Evolutionary conservation across 805 yeast genomes (phyloP), one percentile per base, ranked within the genome.

Genomic region (Teunomyces cretensis): DNA sequence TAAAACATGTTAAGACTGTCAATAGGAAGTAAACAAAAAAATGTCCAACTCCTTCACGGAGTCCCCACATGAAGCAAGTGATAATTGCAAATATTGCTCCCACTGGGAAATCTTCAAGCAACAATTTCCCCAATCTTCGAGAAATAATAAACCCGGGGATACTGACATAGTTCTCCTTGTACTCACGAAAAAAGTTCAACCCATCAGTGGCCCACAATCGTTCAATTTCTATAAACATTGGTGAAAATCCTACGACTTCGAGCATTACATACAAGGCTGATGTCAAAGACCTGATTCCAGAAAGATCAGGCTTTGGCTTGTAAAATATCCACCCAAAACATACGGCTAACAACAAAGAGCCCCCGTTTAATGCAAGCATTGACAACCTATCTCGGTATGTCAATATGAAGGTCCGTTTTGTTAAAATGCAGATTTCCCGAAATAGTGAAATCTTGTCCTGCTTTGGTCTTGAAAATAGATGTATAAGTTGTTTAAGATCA

Each of bases 1-100:
- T 71, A 50, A 81, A 65, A 45, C 81, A 83, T 14, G 74, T 75
- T 24, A 88, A 52, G n/a, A 88, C 58, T 8, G 74, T 69, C 6
- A 80, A 74, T 2, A 82, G 74, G 60, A 84, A 84, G 61, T 75
- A 88, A 2, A 79, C 71, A 50, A 84, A 85, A 56, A 84, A 88
- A 33, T 45, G 59, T 3, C 52, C 51, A 2, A 50, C 60, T 15
- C 59, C 56, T 14, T 54, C 52, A 13, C 65, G 43, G 33, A 60
- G 48, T 5, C 64, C 65, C 58, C 60, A 53, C 64, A 60, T 60
- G 42, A 58, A 60, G 47, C 57, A 60, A 6, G 65, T 55, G 15
- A 58, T 50, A 1, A 45, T 41, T 2, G 61, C 50, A 40, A 57
- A 60, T 5, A 60, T 42, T 9, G 56, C 44, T 15, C 50, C 49